These are phyloP conservation scores for Vigna radiata DNA, from an alignment of 306 rosid species.

Conservation along the genomic window DNA sequence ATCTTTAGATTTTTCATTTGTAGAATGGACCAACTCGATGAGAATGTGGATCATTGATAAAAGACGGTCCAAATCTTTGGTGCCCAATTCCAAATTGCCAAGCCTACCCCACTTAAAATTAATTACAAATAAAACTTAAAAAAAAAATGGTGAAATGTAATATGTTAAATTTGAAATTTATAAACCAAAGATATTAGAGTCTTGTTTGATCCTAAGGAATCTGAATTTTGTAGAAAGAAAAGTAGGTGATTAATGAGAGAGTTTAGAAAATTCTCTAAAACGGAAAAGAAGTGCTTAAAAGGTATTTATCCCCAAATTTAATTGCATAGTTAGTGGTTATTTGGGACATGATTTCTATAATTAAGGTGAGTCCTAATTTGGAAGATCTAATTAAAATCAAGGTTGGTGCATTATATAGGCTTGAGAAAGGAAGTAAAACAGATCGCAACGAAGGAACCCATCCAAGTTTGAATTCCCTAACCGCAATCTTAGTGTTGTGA, in stretches of 20 bases:
- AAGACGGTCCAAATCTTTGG: too few relatives aligned
- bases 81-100: neutral
- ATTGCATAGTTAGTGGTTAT: neutral
- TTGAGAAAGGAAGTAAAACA: slow-evolving; percentile 40
- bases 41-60: neutral
- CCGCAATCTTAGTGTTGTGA: slow-evolving; percentile 49
- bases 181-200: too few relatives aligned
- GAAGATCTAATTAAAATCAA: slow-evolving; percentile 33
- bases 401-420: slow-evolving; percentile 35
- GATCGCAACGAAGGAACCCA: slow-evolving; percentile 32
- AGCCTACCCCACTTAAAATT: neutral
- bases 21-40: neutral
- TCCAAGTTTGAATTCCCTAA: slow-evolving; percentile 49
- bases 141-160: too few relatives aligned
- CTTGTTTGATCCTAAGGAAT: too few relatives aligned
- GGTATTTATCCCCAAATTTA: neutral
- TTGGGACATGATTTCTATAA: slow-evolving; percentile 29
- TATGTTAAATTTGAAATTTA: too few relatives aligned
- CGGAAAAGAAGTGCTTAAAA: neutral
- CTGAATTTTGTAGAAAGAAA: neutral
- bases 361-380: slow-evolving; percentile 38
- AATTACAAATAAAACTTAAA: too few relatives aligned
- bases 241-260: neutral
- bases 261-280: neutral
- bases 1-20: neutral